Conservation (phyloP, 2,329 filamentous ascomycete species). For the Ciborinia camelliae region DNA sequence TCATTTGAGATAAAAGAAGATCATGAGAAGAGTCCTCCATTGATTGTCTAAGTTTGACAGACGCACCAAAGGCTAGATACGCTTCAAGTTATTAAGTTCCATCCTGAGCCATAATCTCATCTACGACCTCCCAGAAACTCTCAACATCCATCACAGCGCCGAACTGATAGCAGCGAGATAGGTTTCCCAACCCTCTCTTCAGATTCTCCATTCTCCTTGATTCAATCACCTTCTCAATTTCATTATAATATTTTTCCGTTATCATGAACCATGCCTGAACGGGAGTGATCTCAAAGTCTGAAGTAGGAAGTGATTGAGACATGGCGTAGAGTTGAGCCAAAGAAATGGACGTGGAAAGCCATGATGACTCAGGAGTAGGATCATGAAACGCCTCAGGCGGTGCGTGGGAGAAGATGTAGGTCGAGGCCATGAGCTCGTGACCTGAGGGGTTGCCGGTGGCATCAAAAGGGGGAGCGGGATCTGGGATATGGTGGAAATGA, state of each 20-base stretch:
- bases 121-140: conserved; percentile 31
- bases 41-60: not conserved
- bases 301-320: conserved; percentile 25
- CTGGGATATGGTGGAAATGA: conserved; percentile 4
- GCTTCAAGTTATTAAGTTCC: not conserved
- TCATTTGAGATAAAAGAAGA: not conserved
- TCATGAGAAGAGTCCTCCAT: no score
- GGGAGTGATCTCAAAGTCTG: conserved; percentile 34
- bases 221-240: conserved; percentile 15
- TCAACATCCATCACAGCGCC: conserved; percentile 33
- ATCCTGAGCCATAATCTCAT: conserved; percentile 18
- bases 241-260: conserved; percentile 20
- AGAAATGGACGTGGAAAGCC: conserved; percentile 18
- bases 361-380: conserved; percentile 4
- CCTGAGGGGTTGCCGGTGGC: conserved; percentile 20
- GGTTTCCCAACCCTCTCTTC: conserved; percentile 25
- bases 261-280: conserved; percentile 36
- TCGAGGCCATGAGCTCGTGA: conserved; percentile 34
- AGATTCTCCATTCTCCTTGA: conserved; percentile 21
- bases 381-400: conserved; percentile 21
- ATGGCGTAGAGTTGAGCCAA: conserved; percentile 26
- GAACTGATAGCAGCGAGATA: conserved; percentile 32
- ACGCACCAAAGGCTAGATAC: not conserved
- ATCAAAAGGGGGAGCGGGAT: conserved; percentile 17
- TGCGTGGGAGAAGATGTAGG: conserved; percentile 28